These are phyloP conservation scores for Colletotrichum sojae DNA, from an alignment of 2,329 filamentous ascomycete genomes.

Conservation along the genomic window DNA sequence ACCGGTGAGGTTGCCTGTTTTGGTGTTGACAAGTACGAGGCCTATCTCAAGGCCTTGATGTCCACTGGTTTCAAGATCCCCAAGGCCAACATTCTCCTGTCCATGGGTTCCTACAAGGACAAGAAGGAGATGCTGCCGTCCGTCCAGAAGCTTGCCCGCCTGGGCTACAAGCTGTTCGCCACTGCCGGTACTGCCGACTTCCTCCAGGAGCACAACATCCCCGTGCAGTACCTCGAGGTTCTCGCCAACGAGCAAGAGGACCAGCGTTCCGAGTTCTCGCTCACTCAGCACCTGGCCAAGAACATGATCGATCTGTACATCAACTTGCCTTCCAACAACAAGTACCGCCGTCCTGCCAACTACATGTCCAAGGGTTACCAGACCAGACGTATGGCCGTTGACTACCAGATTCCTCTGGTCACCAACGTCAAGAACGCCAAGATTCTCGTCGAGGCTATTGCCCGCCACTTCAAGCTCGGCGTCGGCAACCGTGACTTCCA, in stretches of 20 bases:
- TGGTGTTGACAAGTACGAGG: slow-evolving; percentile 95
- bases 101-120: slow-evolving; percentile 97
- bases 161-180: slow-evolving; percentile 96
- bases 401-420: slow-evolving; percentile 95
- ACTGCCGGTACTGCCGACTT: slow-evolving; percentile 98
- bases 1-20: slow-evolving; percentile 99
- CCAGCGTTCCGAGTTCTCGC: slow-evolving; percentile 95
- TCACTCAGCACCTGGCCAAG: slow-evolving; percentile 96
- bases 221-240: slow-evolving; percentile 93
- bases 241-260: slow-evolving; percentile 83
- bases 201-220: slow-evolving; percentile 91
- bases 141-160: slow-evolving; percentile 87
- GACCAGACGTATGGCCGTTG: slow-evolving; percentile 97
- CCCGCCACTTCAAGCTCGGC: slow-evolving; percentile 87
- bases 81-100: slow-evolving; percentile 94
- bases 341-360: slow-evolving; percentile 95
- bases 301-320: slow-evolving; percentile 99
- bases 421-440: slow-evolving; percentile 99
- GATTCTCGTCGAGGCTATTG: slow-evolving; percentile 94
- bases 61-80: slow-evolving; percentile 97
- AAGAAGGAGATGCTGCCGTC: slow-evolving; percentile 98
- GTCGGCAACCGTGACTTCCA: slow-evolving; percentile 90
- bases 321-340: slow-evolving; percentile 98
- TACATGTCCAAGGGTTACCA: slow-evolving; percentile 99
- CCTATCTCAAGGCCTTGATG: slow-evolving; percentile 95